Base-by-base conservation (phyloP, 176 grass and related monocot genomes). In the Oryza rufipogon region DNA sequence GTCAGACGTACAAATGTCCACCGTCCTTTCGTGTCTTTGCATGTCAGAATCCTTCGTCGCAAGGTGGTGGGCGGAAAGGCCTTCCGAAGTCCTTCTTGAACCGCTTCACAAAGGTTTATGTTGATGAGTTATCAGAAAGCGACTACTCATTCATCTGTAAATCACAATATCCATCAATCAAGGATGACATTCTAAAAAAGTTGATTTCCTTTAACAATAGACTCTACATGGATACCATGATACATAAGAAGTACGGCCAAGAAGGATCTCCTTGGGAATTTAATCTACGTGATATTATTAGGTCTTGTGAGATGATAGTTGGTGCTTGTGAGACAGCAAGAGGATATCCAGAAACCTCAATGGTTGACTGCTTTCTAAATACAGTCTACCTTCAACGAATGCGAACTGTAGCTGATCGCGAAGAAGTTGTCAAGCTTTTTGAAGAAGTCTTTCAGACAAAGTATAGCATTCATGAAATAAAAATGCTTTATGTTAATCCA, bases 221-320 rank as follows among this genome's bases (percentile, higher is more conserved):
- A 32, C 87, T 98, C 64, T 83, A 83, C 75, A 86, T 89, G 82
- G 95, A 98, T 88, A 95, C 91, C 26, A 98, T 98, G 95, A 71
- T 98, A 42, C 69, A 82, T 56, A 84, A 85, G 63, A 98, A 98
- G 38, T 98, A 93, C 87, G 95, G 95, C 19, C 92, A 93, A 81
- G 87, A 91, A 83, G 95, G 95, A 51, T 93, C 91, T 80, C 95
- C 95, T 46, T 98, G 95, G 95, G 95, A 98, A 85, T 98, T 98
- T 85, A 98, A 98, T 86, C 91, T 98, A 28, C 95, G 95, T 90
- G 95, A 98, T 85, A 94, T 98, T 75, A 87, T 91, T 63, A 88
- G 95, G 68, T 95, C 95, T 26, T 98, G 95, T 82, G 51, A 93
- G 60, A 95, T 98, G 76, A 93, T 95, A 70, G 67, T 81, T 91